Base-by-base conservation (phyloP, 495 filamentous ascomycete genomes). In the Corynascus novoguineensis region DNA sequence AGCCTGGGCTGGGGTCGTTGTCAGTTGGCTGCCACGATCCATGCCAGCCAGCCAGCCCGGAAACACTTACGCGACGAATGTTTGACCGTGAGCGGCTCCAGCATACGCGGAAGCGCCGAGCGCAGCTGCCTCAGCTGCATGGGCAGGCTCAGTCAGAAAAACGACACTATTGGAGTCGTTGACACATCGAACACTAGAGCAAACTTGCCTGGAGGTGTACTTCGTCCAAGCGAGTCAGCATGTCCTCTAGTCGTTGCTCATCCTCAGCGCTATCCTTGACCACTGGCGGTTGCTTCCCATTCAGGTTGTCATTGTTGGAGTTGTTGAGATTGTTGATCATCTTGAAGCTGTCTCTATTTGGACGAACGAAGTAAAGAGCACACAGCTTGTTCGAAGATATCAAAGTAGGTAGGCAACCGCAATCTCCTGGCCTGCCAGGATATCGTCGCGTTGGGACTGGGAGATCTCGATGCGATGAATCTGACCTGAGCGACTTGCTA, bases 81-180 rank as follows among this genome's bases (percentile, higher is more conserved):
- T 52, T 75, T 64, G 55, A 64, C 44, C 5, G 62, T 63, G 29
- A 80, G 47, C n/a, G 76, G 68, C 35, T 68, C 69, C 38, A 79
- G 56, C 66, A 81, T 75, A 21, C 71, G 69, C 22, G 73, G 76
- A 35, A 80, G 66, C 34, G 73, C 71, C 9, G 72, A 73, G 54
- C 75, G 70, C 32, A 79, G 59, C 17, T 58, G 68, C 46, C 73
- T 64, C 19, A 77, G 67, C 77, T 78, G 58, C 31, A 58, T 34
- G 15, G 14, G 24, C 17, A 59, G 31, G n/a, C n/a, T n/a, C n/a
- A n/a, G 56, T 68, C 53, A 61, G 63, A 49, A 51, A 60, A 57
- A 58, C 47, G 41, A 46, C 1, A 15, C 19, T 25, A 50, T 19
- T 6, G 48, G 29, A 19, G 38, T 25, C 24, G 11, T 11, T 22